Percentiles rank a stretch among this genome's conserved stretches.
Evolutionary conservation across 257 asterid species (phyloP).

Genomic region (Cruciata laevipes): DNA sequence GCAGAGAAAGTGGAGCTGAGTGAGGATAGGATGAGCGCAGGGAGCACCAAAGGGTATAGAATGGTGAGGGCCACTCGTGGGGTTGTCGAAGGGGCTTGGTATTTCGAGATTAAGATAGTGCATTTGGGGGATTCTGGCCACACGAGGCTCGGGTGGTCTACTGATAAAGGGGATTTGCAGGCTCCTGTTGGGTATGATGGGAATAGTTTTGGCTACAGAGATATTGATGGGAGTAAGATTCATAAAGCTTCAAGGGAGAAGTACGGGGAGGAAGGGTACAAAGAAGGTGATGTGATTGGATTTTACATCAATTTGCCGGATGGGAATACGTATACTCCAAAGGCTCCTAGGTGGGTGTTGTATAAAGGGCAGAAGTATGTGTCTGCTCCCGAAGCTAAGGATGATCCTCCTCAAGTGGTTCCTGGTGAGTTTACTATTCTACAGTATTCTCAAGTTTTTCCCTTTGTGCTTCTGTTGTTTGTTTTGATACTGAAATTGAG

Average conservation of each 20-base stretch:
- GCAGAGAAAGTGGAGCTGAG: conserved; percentile 91
- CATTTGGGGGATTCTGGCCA: conserved; percentile 92
- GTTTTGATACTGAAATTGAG: neutral
- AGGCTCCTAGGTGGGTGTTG: conserved; percentile 73
- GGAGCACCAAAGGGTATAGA: conserved; percentile 90
- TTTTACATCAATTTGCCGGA: conserved; percentile 80
- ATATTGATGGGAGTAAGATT: conserved; percentile 83
- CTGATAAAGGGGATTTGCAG: conserved; percentile 94
- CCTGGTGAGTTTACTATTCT: conserved; percentile 54
- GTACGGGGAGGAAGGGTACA: conserved; percentile 80
- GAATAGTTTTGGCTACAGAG: conserved; percentile 87
- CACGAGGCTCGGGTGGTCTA: conserved; percentile 89
- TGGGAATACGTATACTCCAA: conserved; percentile 61
- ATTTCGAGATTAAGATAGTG: conserved; percentile 76
- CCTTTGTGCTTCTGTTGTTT: neutral
- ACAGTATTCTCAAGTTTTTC: neutral
- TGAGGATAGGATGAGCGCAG: conserved; percentile 84
- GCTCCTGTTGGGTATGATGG: conserved; percentile 97
- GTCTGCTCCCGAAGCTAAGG: conserved; percentile 56
- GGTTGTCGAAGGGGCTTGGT: conserved; percentile 88
- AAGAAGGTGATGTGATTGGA: conserved; percentile 87
- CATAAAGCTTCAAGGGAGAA: conserved; percentile 90
- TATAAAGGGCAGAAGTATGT: conserved; percentile 85
- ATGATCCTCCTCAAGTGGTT: conserved; percentile 71
- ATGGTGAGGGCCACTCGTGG: conserved; percentile 98